Evolutionary conservation across 768 basidiomycete genomes (phyloP), one percentile per base, ranked within the genome.

Genomic region (Termitomyces bulborhizus): DNA sequence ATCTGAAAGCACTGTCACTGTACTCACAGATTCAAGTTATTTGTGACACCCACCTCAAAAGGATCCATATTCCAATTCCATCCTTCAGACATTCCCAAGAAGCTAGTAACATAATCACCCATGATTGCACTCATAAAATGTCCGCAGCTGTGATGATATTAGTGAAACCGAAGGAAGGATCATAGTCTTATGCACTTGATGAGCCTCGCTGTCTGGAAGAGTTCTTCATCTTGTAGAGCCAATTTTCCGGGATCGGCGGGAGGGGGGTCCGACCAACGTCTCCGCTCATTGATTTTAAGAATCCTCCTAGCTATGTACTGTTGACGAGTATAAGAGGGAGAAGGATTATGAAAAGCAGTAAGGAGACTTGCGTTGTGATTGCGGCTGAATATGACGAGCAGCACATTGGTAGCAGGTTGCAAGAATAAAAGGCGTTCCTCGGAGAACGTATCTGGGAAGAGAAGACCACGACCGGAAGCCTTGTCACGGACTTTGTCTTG

Each of bases 71-170:
- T 74, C 80, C 80, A 83, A 40, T 71, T 68, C 57, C 68, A 71
- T n/a, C 80, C 82, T 54, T 82, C 79, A 6, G 73, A 72, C 7
- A 78, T 70, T 4, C 81, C 82, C 5, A 84, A 68, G 69, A 83
- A 83, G 7, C 78, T 77, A 4, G 80, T 76, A 32, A 82, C 81
- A 60, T 84, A 84, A 65, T 82, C 82, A n/a, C 76, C 77, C 60
- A 82, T 71, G 62, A 81, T 77, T 46, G 76, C 65, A 56, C 73
- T 72, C 71, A 81, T 79, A 64, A 82, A 82, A 60, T 81, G 79
- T 11, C 79, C 79, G 56, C 79, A 75, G 60, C 74, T 76, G 66
- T 1, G 41, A 27, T 42, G 15, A 40, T 15, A 16, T 48, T 32
- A 11, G 9, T 27, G 26, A 34, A 32, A 40, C 15, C 12, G 26